Conservation (phyloP, 306 rosid species). For the Gynostemma pentaphyllum region DNA sequence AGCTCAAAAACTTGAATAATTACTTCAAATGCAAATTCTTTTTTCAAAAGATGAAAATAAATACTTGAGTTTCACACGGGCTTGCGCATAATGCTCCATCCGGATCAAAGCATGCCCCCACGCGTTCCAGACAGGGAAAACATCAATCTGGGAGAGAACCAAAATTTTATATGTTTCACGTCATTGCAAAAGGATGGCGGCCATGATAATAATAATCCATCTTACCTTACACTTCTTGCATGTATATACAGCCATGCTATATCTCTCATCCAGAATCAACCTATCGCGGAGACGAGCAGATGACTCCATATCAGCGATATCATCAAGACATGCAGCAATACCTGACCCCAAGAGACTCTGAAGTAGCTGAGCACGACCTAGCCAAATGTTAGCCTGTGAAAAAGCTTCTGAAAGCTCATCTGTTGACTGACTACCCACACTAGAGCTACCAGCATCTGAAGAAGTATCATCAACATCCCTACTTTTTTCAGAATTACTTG, state of each 20-base stretch:
- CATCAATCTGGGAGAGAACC: slow-evolving; percentile 67
- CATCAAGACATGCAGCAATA: slow-evolving; percentile 92
- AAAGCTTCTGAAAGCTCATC: slow-evolving; percentile 78
- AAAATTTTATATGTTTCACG: slow-evolving; percentile 16
- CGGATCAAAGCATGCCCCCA: slow-evolving; percentile 98
- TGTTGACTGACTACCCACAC: slow-evolving; percentile 83
- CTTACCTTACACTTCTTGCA: slow-evolving; percentile 93
- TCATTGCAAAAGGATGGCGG: slow-evolving; percentile 15
- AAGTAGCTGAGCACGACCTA: slow-evolving; percentile 89
- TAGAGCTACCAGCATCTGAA: slow-evolving; percentile 96
- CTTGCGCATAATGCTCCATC: slow-evolving; percentile 93
- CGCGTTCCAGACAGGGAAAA: slow-evolving; percentile 95
- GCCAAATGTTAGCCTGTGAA: slow-evolving; percentile 70
- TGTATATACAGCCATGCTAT: slow-evolving; percentile 98
- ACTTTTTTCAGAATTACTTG: slow-evolving; percentile 56
- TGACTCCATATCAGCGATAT: slow-evolving; percentile 86
- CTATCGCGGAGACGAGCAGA: slow-evolving; percentile 88
- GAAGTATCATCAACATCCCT: slow-evolving; percentile 83
- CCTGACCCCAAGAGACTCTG: slow-evolving; percentile 97
- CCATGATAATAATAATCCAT: slow-evolving; percentile 6
- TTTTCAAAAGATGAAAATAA: slow-evolving; percentile 20
- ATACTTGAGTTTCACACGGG: slow-evolving; percentile 95
- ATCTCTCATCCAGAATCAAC: slow-evolving; percentile 75
- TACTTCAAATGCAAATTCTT: background rate
- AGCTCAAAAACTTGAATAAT: background rate